Conservation (phyloP, 2,329 filamentous ascomycete species). For the Achaetomium macrosporum region DNA sequence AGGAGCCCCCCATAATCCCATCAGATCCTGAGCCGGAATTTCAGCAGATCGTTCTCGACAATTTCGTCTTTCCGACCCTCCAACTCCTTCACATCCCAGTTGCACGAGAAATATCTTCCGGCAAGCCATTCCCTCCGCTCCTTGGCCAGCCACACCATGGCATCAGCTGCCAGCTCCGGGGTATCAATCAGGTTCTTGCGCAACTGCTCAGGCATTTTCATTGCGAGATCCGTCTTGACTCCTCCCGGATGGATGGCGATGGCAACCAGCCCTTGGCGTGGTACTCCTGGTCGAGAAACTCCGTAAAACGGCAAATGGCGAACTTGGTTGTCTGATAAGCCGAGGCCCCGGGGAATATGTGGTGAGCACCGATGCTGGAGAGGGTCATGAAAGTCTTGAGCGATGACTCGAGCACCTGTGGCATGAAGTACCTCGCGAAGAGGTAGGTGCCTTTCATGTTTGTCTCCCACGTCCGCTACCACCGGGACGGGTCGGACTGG, state of each 20-base stretch:
- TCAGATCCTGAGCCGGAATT: conserved; percentile 11
- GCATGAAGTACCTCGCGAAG: conserved; percentile 42
- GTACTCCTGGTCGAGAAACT: conserved; percentile 41
- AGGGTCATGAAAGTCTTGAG: conserved; percentile 38
- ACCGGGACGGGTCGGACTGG: conserved; percentile 38
- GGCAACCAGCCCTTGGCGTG: conserved; percentile 36
- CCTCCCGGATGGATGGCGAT: conserved; percentile 36
- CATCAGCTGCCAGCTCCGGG: too few species aligned
- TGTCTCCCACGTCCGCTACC: conserved; percentile 43
- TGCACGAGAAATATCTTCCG: conserved; percentile 39
- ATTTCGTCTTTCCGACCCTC: conserved; percentile 37
- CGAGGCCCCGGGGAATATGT: conserved; percentile 31
- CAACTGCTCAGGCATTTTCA: too few species aligned
- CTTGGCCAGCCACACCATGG: conserved; percentile 28
- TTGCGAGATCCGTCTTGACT: too few species aligned
- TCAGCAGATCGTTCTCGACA: conserved; percentile 26
- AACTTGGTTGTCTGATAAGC: conserved; percentile 44
- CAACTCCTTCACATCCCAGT: conserved; percentile 44
- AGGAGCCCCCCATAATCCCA: too few species aligned
- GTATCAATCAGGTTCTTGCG: too few species aligned
- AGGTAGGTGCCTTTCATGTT: conserved; percentile 47
- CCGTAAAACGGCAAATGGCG: conserved; percentile 37
- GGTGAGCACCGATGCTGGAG: conserved; percentile 35
- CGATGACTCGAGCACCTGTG: conserved; percentile 34
- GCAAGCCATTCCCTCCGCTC: conserved; percentile 40